phyloP scores from a whole-genome alignment of 495 filamentous ascomycete species.

The Trichoderma orchidacearum region DNA sequence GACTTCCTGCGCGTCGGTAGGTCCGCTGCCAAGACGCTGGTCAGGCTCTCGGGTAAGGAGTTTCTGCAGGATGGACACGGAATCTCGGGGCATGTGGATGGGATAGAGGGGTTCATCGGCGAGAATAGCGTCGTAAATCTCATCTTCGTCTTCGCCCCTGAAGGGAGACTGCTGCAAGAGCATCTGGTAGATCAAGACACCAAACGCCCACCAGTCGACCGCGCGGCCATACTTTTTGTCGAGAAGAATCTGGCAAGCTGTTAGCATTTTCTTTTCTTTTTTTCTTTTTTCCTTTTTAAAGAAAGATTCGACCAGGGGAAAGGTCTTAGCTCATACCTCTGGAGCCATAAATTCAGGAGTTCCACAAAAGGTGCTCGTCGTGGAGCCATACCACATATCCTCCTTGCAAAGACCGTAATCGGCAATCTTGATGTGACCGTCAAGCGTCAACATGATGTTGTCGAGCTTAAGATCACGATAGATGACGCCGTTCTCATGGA shows the following conservation, averaged over 20 bases:
- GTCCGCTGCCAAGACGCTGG: slow-evolving; percentile 78
- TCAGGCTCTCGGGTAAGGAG: slow-evolving; percentile 92
- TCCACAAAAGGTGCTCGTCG: slow-evolving; percentile 96
- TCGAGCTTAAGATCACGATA: slow-evolving; percentile 99
- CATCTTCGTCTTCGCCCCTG: slow-evolving; percentile 97
- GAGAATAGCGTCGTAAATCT: slow-evolving; percentile 98
- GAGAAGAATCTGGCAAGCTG: slow-evolving; percentile 61
- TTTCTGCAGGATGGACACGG: slow-evolving; percentile 95
- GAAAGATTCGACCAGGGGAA: too few relatives aligned
- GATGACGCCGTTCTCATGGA: slow-evolving; percentile 98
- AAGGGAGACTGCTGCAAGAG: slow-evolving; percentile 97
- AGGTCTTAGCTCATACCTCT: slow-evolving; percentile 47
- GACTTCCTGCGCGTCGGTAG: slow-evolving; percentile 96
- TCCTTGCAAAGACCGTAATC: slow-evolving; percentile 99
- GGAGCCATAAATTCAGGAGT: slow-evolving; percentile 99
- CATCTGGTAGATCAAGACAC: slow-evolving; percentile 99
- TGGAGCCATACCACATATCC: slow-evolving; percentile 98
- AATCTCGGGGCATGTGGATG: slow-evolving; percentile 98
- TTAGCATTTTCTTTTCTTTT: slow-evolving; percentile 4
- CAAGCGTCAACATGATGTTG: slow-evolving; percentile 90
- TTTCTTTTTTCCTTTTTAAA: too few relatives aligned
- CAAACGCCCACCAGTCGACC: slow-evolving; percentile 99
- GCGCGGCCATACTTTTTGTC: slow-evolving; percentile 98
- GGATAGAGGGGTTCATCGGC: slow-evolving; percentile 96
- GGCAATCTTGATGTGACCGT: slow-evolving; percentile 97